Percentiles rank a stretch among this genome's conserved stretches.
Evolutionary conservation across 257 asterid genomes (phyloP).

Genomic region (Echites panduratus): DNA sequence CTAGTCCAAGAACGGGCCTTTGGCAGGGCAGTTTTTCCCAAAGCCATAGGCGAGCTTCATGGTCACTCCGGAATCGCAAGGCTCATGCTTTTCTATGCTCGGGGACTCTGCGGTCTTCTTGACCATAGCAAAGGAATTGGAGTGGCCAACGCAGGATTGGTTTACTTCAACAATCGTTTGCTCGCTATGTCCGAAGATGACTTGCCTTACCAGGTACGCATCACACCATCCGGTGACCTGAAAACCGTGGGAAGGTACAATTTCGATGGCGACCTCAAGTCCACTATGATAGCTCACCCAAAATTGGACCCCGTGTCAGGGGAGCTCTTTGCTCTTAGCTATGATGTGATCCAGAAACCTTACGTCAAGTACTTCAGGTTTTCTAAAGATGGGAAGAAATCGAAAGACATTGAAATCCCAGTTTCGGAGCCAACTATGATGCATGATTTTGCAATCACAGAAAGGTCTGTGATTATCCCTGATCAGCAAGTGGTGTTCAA

Average conservation of each 20-base stretch:
- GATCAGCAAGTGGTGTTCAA: constrained; percentile 96
- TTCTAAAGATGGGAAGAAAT: constrained; percentile 52
- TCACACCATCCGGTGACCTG: constrained; percentile 66
- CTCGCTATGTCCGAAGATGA: constrained; percentile 98
- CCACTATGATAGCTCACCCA: constrained; percentile 98
- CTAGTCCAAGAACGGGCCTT: constrained; percentile 58
- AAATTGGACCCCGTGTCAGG: constrained; percentile 85
- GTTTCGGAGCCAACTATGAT: constrained; percentile 89
- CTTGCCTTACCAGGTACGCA: constrained; percentile 71
- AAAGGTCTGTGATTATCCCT: constrained; percentile 68
- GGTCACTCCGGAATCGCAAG: constrained; percentile 92
- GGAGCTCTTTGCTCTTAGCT: constrained; percentile 84
- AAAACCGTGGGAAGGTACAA: constrained; percentile 55
- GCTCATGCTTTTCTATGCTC: constrained; percentile 73
- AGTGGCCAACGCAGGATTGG: constrained; percentile 94
- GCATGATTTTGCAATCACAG: constrained; percentile 97
- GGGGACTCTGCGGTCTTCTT: constrained; percentile 64
- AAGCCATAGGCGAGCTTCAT: constrained; percentile 93
- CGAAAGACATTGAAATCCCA: constrained; percentile 77
- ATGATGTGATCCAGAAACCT: constrained; percentile 85
- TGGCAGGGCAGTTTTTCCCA: constrained; percentile 88
- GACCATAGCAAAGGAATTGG: constrained; percentile 78
- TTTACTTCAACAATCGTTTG: constrained; percentile 64
- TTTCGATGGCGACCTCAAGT: constrained; percentile 48
- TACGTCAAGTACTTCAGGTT: constrained; percentile 74